These are phyloP conservation scores for Ormosia emarginata DNA, from an alignment of 306 rosid genomes.

Conservation along the genomic window DNA sequence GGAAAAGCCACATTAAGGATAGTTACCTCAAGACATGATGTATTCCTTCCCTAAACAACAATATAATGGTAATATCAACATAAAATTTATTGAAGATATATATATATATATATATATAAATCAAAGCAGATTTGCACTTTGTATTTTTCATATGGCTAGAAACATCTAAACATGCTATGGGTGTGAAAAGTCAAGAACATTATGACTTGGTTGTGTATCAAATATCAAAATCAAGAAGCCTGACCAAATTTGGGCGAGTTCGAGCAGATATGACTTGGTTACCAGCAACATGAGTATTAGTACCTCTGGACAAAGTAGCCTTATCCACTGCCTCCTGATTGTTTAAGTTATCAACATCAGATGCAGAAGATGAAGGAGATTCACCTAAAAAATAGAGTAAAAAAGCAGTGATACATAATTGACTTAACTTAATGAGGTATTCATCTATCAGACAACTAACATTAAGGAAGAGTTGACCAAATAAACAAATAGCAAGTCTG, in stretches of 20 bases:
- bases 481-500: not conserved
- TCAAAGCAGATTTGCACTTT: no score
- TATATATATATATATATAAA: no score
- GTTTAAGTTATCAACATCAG: slow-evolving; percentile 71
- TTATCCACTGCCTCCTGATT: slow-evolving; percentile 50
- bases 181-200: no score
- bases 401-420: slow-evolving; percentile 5
- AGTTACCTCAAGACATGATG: no score
- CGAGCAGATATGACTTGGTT: slow-evolving; percentile 52
- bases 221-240: slow-evolving; percentile 71
- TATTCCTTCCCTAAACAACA: no score
- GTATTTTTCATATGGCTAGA: no score
- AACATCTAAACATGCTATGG: no score
- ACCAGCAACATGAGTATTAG: slow-evolving; percentile 41
- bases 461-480: not conserved
- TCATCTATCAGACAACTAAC: not conserved
- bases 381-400: slow-evolving; percentile 46
- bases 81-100: no score
- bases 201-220: no score
- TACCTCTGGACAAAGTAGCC: slow-evolving; percentile 40
- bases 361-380: slow-evolving; percentile 78
- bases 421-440: slow-evolving; percentile 2
- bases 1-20: no score
- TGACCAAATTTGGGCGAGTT: slow-evolving; percentile 45
- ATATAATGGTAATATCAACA: no score